Evolutionary conservation across 2,329 filamentous ascomycete genomes (phyloP).

Genomic region (Gaeumannomyces tritici): DNA sequence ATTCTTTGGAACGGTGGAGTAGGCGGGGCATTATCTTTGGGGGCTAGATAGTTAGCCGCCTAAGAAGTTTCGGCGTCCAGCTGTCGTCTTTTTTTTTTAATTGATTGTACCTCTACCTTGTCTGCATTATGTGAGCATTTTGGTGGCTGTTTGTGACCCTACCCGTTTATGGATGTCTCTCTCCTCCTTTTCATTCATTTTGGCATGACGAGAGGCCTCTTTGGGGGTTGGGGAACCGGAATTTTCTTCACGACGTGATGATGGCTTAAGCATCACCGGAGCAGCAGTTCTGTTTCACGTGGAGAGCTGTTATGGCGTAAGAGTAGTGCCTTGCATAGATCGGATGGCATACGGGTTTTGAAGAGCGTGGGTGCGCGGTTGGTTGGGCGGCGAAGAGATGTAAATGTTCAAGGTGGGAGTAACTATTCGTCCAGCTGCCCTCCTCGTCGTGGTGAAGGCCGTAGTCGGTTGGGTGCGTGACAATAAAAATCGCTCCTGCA

Average conservation of each 20-base stretch:
- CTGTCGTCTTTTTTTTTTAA: too few species aligned
- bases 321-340: not conserved
- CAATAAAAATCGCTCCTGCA: not conserved
- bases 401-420: too few species aligned
- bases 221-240: not conserved
- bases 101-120: too few species aligned
- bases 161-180: too few species aligned
- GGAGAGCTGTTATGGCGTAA: not conserved
- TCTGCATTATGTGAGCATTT: too few species aligned
- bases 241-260: not conserved
- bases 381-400: too few species aligned
- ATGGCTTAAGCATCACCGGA: not conserved
- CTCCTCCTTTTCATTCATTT: too few species aligned
- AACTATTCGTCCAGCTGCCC: not conserved
- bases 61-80: too few species aligned
- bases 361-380: too few species aligned
- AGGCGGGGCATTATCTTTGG: slow-evolving; percentile 2
- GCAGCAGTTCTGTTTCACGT: not conserved
- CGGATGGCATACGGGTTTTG: not conserved
- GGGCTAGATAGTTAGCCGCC: too few species aligned
- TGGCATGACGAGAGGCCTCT: not conserved
- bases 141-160: too few species aligned
- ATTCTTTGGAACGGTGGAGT: slow-evolving; percentile 63
- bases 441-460: too few species aligned
- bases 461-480: not conserved